A percentile compares a stretch with the other conserved stretches of the same genome.
Conservation (phyloP, 1,139 yeast genomes). For the Pichia inconspicua region DNA sequence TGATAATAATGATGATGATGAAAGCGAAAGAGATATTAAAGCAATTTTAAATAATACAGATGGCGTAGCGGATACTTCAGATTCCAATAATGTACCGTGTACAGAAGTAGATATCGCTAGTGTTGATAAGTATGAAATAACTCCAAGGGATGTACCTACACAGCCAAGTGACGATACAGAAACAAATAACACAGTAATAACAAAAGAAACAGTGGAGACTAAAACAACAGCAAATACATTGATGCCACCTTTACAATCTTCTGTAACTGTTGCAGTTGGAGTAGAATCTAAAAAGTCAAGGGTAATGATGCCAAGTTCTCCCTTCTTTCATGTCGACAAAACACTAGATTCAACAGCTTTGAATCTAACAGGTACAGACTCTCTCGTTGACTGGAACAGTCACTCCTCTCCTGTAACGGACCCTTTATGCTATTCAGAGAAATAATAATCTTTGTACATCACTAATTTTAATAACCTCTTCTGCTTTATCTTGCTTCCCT, state of each 20-base stretch:
- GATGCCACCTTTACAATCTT: too few species aligned
- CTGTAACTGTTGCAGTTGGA: not conserved
- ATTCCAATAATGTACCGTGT: constrained; percentile 3
- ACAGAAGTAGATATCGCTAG: constrained; percentile 21
- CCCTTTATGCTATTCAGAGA: constrained; percentile 5
- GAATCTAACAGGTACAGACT: not conserved
- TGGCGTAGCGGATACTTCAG: not conserved
- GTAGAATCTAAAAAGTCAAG: constrained; percentile 3
- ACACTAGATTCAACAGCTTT: constrained; percentile 15
- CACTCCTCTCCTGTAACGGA: constrained; percentile 25
- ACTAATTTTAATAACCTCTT: too few species aligned
- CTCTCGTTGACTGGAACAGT: constrained; percentile 11
- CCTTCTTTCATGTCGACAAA: constrained; percentile 20
- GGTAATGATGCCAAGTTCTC: constrained; percentile 26
- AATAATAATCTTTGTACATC: not conserved
- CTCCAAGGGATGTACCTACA: constrained; percentile 25
- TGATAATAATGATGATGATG: not conserved
- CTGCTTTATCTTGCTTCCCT: too few species aligned
- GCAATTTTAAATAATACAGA: not conserved
- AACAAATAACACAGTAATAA: not conserved
- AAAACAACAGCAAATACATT: not conserved
- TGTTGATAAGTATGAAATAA: constrained; percentile 21
- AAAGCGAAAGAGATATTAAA: not conserved
- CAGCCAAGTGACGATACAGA: constrained; percentile 4
- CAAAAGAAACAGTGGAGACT: not conserved